Base-by-base conservation (phyloP, 345 rosid genomes). In the Hypericum perforatum region DNA sequence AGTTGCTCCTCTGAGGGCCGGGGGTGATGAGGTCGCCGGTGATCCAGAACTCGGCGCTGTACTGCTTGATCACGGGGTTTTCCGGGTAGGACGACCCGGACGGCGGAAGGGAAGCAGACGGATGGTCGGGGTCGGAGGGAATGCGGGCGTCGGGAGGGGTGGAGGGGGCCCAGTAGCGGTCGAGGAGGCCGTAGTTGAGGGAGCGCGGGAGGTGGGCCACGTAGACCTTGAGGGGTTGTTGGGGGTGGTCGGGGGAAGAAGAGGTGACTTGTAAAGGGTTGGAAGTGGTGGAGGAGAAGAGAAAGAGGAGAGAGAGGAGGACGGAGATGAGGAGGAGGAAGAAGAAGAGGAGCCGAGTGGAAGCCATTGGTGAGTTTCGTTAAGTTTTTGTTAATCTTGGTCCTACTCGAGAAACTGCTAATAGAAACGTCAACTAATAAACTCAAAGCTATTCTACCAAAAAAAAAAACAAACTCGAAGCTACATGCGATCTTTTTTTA, bases 41-140 rank as follows among this genome's bases (percentile, higher is more conserved):
- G 65, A 92, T 76, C 98, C 98, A 92, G 55, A 83, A 85, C 86
- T 92, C 98, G 1, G 97, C 97, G 41, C 95, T 92, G 74, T 92
- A 92, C 70, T 92, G 98, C 69, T 85, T 88, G 50, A 88, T 83
- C 70, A 92, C 56, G 5, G 98, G 94, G 56, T 82, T 92, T 70
- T 80, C 90, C 0, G 95, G 80, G 54, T 76, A 91, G 0, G 80
- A 77, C 40, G 80, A 70, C 14, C 15, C 15, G 22, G 29, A 8
- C n/a, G 37, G 45, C 58, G 64, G 64, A 15, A 9, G 9, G 12
- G 56, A 43, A 9, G 53, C 61, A 65, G 54, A 48, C 45, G 3
- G 16, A 65, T 73, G 86, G 64, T 92, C 98, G 3, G 95, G 90
- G 70, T 92, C 90, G 37, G 63, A 64, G 53, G 82, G 70, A 62